Conservation (phyloP, 331 rosid genomes). For the Malus hybrid region DNA sequence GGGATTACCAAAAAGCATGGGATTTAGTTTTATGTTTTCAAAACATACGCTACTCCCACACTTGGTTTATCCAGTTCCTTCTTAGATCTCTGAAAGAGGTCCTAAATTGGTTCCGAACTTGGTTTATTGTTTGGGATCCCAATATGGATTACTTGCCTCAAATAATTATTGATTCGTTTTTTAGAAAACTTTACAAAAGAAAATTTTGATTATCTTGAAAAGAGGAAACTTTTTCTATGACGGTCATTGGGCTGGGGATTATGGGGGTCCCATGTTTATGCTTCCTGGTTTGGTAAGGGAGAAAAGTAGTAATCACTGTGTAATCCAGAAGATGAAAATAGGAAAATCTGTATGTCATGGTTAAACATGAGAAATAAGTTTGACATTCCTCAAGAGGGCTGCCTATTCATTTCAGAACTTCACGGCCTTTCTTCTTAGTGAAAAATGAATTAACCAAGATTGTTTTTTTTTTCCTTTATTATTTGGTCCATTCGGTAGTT, state of each 20-base stretch:
- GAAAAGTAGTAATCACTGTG: background rate
- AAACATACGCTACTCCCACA: too few relatives aligned
- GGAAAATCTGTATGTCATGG: background rate
- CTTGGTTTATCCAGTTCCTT: too few relatives aligned
- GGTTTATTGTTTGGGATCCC: too few relatives aligned
- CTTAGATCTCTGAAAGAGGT: too few relatives aligned
- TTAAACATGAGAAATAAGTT: background rate
- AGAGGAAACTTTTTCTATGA: background rate
- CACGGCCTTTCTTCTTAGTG: background rate
- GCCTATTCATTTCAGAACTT: background rate
- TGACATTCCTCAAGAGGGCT: background rate
- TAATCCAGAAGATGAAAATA: background rate
- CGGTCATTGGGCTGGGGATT: constrained; percentile 32
- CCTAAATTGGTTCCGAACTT: too few relatives aligned
- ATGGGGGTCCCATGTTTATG: constrained; percentile 29
- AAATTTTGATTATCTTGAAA: too few relatives aligned
- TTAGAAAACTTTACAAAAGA: too few relatives aligned
- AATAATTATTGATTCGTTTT: too few relatives aligned
- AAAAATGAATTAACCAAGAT: background rate
- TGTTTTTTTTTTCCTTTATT: background rate
- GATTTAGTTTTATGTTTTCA: too few relatives aligned
- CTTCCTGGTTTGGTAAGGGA: constrained; percentile 27
- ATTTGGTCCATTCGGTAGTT: background rate
- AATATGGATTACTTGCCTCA: too few relatives aligned
- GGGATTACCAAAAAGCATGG: too few relatives aligned